Percentiles rank a stretch among this genome's conserved stretches.
Evolutionary conservation across 331 rosid genomes (phyloP).

Genomic region (Malus hybrid): DNA sequence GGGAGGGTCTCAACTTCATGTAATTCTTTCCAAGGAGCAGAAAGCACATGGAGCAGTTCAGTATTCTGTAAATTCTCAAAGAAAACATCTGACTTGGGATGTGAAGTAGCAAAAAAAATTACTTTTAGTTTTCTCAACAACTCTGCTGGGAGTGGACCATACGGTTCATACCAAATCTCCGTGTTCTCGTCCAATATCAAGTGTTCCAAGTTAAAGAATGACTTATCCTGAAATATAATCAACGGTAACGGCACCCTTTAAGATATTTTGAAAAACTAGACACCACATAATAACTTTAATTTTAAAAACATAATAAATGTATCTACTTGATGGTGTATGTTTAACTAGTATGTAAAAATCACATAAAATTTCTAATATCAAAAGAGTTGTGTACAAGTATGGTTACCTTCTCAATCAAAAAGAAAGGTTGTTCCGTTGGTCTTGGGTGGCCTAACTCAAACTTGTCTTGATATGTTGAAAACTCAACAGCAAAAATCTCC

Average conservation of each 20-base stretch:
- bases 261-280: too few relatives aligned
- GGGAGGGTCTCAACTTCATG: neutral
- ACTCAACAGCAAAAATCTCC: neutral
- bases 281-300: too few relatives aligned
- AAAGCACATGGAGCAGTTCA: fast-evolving
- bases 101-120: fast-evolving
- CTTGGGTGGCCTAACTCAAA: neutral
- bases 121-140: neutral
- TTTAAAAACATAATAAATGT: too few relatives aligned
- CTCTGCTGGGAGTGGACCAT: neutral
- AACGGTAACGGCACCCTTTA: fast-evolving
- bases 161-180: neutral
- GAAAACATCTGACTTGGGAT: neutral
- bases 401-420: neutral
- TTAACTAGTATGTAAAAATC: too few relatives aligned
- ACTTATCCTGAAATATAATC: neutral
- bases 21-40: neutral
- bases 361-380: too few relatives aligned
- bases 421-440: neutral
- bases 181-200: fast-evolving
- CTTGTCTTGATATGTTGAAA: neutral
- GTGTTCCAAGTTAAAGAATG: neutral
- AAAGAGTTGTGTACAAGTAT: neutral
- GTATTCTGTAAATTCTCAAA: too few relatives aligned
- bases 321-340: too few relatives aligned